Evolutionary conservation across 495 filamentous ascomycete species (phyloP).

Genomic region (Penicillium silybi): DNA sequence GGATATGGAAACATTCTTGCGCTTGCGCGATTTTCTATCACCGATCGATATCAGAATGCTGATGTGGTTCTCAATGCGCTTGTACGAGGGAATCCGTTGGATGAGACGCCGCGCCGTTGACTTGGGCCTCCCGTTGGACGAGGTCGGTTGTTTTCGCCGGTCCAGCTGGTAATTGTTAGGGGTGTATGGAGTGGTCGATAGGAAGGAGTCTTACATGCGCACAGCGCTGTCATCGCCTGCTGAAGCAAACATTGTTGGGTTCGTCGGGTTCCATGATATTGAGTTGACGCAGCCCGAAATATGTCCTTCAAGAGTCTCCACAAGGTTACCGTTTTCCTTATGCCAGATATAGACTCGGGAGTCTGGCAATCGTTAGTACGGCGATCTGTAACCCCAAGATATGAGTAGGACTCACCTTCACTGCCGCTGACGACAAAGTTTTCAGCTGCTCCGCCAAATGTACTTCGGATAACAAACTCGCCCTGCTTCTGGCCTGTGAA

Average conservation of each 20-base stretch:
- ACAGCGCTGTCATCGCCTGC: constrained; percentile 85
- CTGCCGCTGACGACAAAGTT: constrained; percentile 88
- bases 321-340: constrained; percentile 68
- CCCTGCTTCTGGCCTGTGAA: constrained; percentile 72
- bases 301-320: constrained; percentile 76
- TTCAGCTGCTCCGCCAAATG: constrained; percentile 85
- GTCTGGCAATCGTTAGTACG: constrained; percentile 48
- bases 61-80: constrained; percentile 45
- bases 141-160: constrained; percentile 30
- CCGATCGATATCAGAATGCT: constrained; percentile 16
- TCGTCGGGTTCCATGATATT: constrained; percentile 83
- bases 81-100: constrained; percentile 35
- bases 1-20: constrained; percentile 3
- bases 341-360: constrained; percentile 85
- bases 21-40: neutral
- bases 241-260: constrained; percentile 84
- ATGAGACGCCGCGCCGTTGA: constrained; percentile 25
- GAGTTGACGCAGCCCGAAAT: constrained; percentile 74
- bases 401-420: constrained; percentile 58
- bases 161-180: constrained; percentile 38
- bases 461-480: constrained; percentile 71
- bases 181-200: neutral
- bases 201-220: constrained; percentile 62
- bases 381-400: neutral
- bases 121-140: constrained; percentile 14